Evolutionary conservation across 257 asterid species (phyloP).

Genomic region (Haberlea rhodopensis): DNA sequence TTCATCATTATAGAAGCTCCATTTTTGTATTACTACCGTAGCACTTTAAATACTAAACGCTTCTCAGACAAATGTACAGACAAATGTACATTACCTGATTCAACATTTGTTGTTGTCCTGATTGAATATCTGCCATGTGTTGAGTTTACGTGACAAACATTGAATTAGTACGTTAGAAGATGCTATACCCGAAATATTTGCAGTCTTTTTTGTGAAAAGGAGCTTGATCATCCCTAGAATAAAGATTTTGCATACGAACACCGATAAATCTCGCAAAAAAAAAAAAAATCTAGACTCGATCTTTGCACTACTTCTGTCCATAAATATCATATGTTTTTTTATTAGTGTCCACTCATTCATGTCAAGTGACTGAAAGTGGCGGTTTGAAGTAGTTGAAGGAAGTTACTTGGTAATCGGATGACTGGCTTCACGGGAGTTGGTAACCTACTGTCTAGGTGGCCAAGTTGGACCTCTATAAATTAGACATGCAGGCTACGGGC

Average conservation of each 20-base stretch:
- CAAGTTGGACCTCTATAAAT: too few species aligned
- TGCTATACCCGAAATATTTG: neutral
- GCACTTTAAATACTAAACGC: neutral
- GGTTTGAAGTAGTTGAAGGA: too few species aligned
- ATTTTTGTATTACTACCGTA: neutral
- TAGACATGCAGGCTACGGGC: too few species aligned
- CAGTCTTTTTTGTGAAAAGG: neutral
- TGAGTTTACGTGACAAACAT: neutral
- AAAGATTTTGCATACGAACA: neutral
- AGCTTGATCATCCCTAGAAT: neutral
- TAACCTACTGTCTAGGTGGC: too few species aligned
- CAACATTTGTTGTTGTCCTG: neutral
- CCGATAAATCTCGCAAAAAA: neutral
- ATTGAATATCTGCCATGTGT: neutral
- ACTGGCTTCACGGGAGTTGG: too few species aligned
- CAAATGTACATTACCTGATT: neutral
- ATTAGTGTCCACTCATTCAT: too few species aligned
- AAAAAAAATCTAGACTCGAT: neutral
- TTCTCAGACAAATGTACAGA: neutral
- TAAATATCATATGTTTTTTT: too few species aligned
- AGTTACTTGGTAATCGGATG: too few species aligned
- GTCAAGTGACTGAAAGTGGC: too few species aligned
- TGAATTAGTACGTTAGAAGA: neutral
- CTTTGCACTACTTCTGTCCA: neutral
- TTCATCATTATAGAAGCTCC: neutral